phyloP scores from a whole-genome alignment of 306 rosid species.

The Vigna hirtella region DNA sequence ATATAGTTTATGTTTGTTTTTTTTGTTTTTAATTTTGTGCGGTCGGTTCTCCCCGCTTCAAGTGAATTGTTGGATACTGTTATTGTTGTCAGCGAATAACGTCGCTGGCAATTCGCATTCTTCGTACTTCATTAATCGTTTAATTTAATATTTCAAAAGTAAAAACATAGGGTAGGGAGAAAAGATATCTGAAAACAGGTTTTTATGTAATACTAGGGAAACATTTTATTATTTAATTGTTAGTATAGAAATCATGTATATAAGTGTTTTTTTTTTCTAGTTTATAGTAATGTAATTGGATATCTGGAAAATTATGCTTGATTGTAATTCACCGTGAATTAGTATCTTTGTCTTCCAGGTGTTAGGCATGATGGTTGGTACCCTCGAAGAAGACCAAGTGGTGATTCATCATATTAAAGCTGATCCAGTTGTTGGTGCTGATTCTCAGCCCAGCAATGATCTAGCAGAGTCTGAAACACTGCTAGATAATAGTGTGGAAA shows the following conservation, averaged over 20 bases:
- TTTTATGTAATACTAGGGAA: too few relatives aligned
- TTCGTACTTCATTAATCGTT: background rate
- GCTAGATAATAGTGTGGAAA: constrained; percentile 27
- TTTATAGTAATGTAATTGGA: background rate
- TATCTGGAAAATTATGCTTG: background rate
- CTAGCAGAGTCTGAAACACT: constrained; percentile 30
- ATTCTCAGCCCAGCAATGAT: constrained; percentile 43
- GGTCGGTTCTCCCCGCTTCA: background rate
- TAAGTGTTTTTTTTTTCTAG: constrained; percentile 2
- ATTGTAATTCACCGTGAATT: constrained; percentile 7
- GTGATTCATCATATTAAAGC: constrained; percentile 35
- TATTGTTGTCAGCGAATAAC: too few relatives aligned
- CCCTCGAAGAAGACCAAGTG: constrained; percentile 58
- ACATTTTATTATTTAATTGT: too few relatives aligned
- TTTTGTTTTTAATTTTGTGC: background rate
- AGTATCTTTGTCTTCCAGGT: constrained; percentile 31
- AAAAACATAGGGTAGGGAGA: background rate
- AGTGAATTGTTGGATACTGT: too few relatives aligned
- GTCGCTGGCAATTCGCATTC: too few relatives aligned
- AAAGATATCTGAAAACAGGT: background rate
- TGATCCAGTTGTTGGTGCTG: constrained; percentile 30
- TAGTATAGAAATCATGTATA: too few relatives aligned
- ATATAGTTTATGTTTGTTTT: background rate
- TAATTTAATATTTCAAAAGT: background rate
- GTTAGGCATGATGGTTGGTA: constrained; percentile 51